Conservation (phyloP, 176 grass and related monocot genomes). For the Eleusine indica region DNA sequence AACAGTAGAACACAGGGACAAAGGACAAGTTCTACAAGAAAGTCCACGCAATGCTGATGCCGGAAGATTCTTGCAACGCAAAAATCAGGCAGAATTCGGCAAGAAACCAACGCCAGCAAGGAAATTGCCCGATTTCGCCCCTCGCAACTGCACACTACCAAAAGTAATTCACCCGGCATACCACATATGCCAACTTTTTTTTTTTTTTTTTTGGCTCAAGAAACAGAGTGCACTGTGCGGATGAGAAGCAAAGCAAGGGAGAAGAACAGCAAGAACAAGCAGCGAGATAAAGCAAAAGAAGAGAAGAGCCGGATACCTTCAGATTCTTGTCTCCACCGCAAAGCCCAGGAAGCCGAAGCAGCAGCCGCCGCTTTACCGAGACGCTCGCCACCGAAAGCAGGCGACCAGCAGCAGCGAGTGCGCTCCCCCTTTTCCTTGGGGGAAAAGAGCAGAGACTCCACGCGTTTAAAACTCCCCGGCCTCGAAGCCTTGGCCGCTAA, state of each 20-base stretch:
- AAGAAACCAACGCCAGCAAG: background rate
- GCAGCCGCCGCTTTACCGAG: constrained; percentile 48
- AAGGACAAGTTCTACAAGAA: constrained; percentile 11
- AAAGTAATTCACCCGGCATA: constrained; percentile 17
- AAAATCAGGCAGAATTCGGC: constrained; percentile 29
- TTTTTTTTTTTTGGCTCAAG: background rate
- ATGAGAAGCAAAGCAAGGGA: background rate
- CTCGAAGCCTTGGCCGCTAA: constrained; percentile 52
- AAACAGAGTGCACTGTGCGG: background rate
- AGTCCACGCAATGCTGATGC: constrained; percentile 46
- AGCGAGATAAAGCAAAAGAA: background rate
- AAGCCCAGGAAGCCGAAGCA: background rate
- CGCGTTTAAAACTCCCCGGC: constrained; percentile 27
- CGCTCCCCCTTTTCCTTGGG: constrained; percentile 31
- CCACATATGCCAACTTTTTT: background rate
- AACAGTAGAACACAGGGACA: background rate
- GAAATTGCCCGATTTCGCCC: background rate
- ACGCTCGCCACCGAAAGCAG: constrained; percentile 54
- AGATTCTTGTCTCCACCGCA: constrained; percentile 18
- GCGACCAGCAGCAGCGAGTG: constrained; percentile 16
- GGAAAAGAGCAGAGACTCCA: background rate
- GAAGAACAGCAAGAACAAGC: background rate
- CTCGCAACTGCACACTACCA: background rate
- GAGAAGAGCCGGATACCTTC: constrained; percentile 31
- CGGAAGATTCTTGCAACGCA: constrained; percentile 27